Conservation (phyloP, 2,329 filamentous ascomycete species). For the Blastomyces emzantsi region DNA sequence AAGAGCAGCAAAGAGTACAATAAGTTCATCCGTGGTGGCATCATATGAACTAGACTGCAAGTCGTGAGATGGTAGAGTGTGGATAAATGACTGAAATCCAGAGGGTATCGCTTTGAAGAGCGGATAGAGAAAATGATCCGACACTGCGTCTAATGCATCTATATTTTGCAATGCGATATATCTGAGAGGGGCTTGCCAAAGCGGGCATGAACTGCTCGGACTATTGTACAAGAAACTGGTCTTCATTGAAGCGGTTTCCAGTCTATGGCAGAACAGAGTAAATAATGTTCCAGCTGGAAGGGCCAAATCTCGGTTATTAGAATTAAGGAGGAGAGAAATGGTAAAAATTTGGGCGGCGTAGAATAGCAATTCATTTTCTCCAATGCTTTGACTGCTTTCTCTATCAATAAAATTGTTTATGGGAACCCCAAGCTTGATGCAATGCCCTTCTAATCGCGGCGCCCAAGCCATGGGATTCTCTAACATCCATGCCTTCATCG, state of each 20-base stretch:
- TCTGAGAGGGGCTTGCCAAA: constrained; percentile 32
- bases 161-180: constrained; percentile 31
- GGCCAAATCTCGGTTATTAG: constrained; percentile 15
- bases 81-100: constrained; percentile 44
- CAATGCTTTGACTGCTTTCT: constrained; percentile 10
- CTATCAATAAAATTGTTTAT: constrained; percentile 16
- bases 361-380: constrained; percentile 15
- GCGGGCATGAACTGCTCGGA: constrained; percentile 16
- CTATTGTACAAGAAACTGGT: constrained; percentile 7
- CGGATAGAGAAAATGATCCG: constrained; percentile 30
- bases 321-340: constrained; percentile 15
- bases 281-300: constrained; percentile 15
- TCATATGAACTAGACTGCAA: constrained; percentile 40
- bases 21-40: constrained; percentile 45
- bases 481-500: constrained; percentile 29
- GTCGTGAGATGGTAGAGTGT: constrained; percentile 46
- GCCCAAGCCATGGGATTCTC: constrained; percentile 26
- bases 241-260: constrained; percentile 10
- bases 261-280: constrained; percentile 14
- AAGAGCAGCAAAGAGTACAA: constrained; percentile 57
- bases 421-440: constrained; percentile 24
- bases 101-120: constrained; percentile 27
- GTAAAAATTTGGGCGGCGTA: constrained; percentile 21
- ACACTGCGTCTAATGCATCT: constrained; percentile 28
- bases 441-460: constrained; percentile 26